Conservation (phyloP, 768 basidiomycete species). For the Lanmaoa rubissima region DNA sequence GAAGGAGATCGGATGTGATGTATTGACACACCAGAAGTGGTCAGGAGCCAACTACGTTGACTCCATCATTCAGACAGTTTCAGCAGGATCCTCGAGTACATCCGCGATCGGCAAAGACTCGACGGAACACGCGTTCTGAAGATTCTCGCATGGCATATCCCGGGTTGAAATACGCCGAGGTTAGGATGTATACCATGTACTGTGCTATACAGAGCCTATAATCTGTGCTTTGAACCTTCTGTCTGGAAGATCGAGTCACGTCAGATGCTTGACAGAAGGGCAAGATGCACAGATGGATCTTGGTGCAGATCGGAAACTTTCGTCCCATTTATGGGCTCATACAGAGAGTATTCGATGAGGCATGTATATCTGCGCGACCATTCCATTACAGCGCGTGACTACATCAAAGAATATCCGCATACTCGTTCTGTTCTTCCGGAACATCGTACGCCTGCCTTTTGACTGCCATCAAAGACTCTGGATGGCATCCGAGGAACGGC, state of each 20-base stretch:
- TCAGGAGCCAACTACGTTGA: conserved; percentile 92
- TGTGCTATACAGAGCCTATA: background rate
- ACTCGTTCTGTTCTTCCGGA: background rate
- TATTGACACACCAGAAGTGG: conserved; percentile 95
- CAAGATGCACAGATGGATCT: conserved; percentile 14
- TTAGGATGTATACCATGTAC: conserved; percentile 2
- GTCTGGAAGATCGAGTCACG: conserved; percentile 4
- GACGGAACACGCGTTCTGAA: conserved; percentile 80
- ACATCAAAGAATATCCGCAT: conserved; percentile 3
- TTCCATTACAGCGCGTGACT: background rate
- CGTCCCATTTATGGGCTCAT: background rate
- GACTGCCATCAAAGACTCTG: background rate
- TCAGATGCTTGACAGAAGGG: conserved; percentile 1
- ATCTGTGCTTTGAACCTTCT: background rate
- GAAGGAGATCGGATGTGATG: conserved; percentile 84
- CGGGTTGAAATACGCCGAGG: background rate
- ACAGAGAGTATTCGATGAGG: background rate
- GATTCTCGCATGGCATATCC: background rate
- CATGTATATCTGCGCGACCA: background rate
- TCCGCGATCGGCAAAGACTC: conserved; percentile 83
- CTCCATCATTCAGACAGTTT: conserved; percentile 76
- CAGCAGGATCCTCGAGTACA: conserved; percentile 87
- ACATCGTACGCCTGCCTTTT: background rate
- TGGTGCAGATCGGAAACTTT: conserved; percentile 6
- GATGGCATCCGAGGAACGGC: background rate